A percentile compares a stretch with the other conserved stretches of the same genome.
Conservation (phyloP, 1,139 yeast genomes). For the Barnettozyma hawaiiensis region DNA sequence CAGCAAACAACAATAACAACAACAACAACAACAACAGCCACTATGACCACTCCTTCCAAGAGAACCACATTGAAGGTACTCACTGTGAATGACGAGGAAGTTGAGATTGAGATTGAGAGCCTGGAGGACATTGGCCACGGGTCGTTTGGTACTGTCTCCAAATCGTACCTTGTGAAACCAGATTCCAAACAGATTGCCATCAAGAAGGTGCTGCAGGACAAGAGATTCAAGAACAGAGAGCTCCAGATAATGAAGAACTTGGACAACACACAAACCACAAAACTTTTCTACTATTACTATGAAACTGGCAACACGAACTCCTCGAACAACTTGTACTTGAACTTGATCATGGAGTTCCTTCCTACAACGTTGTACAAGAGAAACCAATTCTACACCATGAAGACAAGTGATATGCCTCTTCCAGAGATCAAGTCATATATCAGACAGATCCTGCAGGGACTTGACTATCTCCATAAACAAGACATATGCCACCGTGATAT, state of each 20-base stretch:
- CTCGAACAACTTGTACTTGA: constrained; percentile 74
- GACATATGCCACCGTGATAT: constrained; percentile 97
- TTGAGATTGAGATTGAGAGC: constrained; percentile 32
- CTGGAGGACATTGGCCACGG: constrained; percentile 90
- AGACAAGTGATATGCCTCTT: constrained; percentile 75
- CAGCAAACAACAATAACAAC: too few relatives aligned
- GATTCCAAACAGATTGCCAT: constrained; percentile 79
- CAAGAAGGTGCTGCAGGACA: constrained; percentile 91
- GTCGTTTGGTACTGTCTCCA: constrained; percentile 94
- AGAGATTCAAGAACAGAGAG: constrained; percentile 93
- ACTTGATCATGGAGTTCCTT: constrained; percentile 82
- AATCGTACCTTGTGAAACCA: constrained; percentile 71
- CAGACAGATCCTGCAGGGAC: constrained; percentile 84
- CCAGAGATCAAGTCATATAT: constrained; percentile 86
- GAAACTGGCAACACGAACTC: constrained; percentile 62
- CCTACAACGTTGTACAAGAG: constrained; percentile 95
- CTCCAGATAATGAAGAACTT: constrained; percentile 91
- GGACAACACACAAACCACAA: constrained; percentile 78
- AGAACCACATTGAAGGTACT: constrained; percentile 14
- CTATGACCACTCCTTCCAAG: not conserved
- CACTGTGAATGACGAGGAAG: constrained; percentile 20
- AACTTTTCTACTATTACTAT: constrained; percentile 82
- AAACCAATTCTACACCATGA: constrained; percentile 73
- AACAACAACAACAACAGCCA: too few relatives aligned
- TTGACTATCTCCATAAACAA: constrained; percentile 80